Evolutionary conservation across 2,329 filamentous ascomycete genomes (phyloP), one percentile per base, ranked within the genome.

Genomic region (Leptodontidium sp.): DNA sequence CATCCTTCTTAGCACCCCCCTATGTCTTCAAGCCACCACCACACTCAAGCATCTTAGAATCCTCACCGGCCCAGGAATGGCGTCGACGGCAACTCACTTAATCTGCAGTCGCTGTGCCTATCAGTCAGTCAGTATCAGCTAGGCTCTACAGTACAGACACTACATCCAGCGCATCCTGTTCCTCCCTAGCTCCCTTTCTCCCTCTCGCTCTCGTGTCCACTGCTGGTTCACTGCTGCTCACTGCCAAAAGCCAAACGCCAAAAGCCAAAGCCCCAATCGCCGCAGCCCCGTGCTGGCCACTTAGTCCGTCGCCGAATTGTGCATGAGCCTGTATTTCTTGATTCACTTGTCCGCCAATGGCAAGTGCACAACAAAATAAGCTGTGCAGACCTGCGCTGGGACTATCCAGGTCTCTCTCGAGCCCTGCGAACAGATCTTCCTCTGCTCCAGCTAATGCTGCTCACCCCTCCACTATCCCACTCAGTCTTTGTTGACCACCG

Each of bases 291-390:
- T 62, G 59, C 45, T 62, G n/a, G 24, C 43, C n/a, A 32, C 43
- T 38, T 62, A 14, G 35, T 62, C 17, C 40, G 50, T 35, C 43
- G 21, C 59, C 59, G 59, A 62, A 62, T 8, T 50, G 24, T 62
- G 59, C 59, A 62, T 62, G 59, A 50, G 59, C 40, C 14, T 62
- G 59, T 62, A 49, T 35, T 21, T 38, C 43, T 49, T 62, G 59
- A n/a, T 62, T 35, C 26, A 50, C 59, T 35, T 50, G 59, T 62
- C 59, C 43, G 43, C 43, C 59, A 62, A 62, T 62, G 15, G 43
- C 40, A 49, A 49, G 43, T 50, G 43, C 15, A 62, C 24, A 35
- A 38, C 24, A 21, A 61, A 47, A 62, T 49, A 62, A 49, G 26
- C 24, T 47, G 40, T 47, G 59, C 59, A 35, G 45, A 59, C n/a